Conservation (phyloP, 352 stramenopile species). For the Phytophthora vignae region DNA sequence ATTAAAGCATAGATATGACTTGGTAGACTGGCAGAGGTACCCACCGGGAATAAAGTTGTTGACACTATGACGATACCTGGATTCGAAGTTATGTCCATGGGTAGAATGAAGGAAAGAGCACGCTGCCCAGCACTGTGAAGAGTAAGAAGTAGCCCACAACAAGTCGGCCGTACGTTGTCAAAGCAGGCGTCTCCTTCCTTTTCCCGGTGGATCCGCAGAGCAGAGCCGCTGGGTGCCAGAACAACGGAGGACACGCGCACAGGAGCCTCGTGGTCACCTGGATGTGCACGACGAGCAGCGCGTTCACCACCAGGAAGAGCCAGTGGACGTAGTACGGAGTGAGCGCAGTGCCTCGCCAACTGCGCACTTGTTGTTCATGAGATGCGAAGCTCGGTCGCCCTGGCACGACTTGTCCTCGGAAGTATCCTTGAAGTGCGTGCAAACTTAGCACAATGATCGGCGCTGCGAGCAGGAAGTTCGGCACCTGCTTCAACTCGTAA, state of each 20-base stretch:
- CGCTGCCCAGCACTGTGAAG: conserved; percentile 69
- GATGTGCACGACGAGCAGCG: conserved; percentile 84
- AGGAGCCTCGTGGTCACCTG: conserved; percentile 88
- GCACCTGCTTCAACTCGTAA: conserved; percentile 94
- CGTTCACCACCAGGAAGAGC: conserved; percentile 80
- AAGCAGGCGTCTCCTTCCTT: conserved; percentile 10
- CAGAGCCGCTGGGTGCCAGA: conserved; percentile 72
- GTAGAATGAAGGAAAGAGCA: conserved; percentile 85
- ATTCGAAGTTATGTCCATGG: conserved; percentile 68
- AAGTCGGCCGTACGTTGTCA: conserved; percentile 36
- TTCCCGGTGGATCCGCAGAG: conserved; percentile 11
- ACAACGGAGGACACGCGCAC: conserved; percentile 76
- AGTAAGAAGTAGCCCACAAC: conserved; percentile 78
- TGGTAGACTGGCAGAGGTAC: neutral
- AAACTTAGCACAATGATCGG: conserved; percentile 85
- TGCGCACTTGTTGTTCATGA: conserved; percentile 5
- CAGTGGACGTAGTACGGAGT: conserved; percentile 78
- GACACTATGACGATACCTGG: neutral
- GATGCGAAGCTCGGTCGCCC: conserved; percentile 5
- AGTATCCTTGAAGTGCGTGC: conserved; percentile 62
- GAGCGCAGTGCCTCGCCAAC: conserved; percentile 28
- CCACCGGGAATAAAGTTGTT: neutral
- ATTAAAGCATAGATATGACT: neutral
- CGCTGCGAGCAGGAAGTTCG: conserved; percentile 94
- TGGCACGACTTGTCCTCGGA: conserved; percentile 35